Conservation (phyloP, 257 asterid species). For the Fraxinus excelsior region DNA sequence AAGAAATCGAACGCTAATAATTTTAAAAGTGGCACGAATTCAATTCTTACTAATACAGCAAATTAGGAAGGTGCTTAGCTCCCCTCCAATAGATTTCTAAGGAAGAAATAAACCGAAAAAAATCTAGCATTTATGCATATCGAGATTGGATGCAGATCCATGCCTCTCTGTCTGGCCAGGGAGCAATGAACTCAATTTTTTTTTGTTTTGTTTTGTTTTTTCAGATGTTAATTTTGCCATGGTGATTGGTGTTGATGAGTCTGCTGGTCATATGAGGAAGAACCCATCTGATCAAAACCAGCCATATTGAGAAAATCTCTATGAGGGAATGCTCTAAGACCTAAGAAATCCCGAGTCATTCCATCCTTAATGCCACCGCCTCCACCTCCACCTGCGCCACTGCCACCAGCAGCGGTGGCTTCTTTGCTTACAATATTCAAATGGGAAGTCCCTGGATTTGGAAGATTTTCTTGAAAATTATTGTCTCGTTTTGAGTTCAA, state of each 20-base stretch:
- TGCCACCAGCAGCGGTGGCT: neutral
- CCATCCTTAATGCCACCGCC: slow-evolving; percentile 37
- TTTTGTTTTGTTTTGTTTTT: neutral
- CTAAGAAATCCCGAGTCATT: slow-evolving; percentile 61
- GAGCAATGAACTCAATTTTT: neutral
- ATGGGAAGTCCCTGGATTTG: slow-evolving; percentile 5
- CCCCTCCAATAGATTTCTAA: neutral
- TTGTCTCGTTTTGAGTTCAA: slow-evolving; percentile 25
- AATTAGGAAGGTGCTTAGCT: neutral
- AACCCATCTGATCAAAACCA: slow-evolving; percentile 50
- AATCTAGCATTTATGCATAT: neutral
- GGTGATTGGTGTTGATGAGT: slow-evolving; percentile 38
- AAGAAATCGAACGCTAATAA: too few relatives aligned
- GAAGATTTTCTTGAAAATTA: slow-evolving; percentile 23
- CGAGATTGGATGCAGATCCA: neutral
- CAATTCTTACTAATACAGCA: neutral
- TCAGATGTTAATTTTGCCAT: slow-evolving; percentile 39
- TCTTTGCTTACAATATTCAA: neutral
- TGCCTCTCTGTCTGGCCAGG: neutral
- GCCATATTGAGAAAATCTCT: slow-evolving; percentile 48
- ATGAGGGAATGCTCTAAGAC: slow-evolving; percentile 51
- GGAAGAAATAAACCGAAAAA: neutral
- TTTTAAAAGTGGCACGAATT: neutral
- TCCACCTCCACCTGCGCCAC: slow-evolving; percentile 13
- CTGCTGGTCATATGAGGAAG: slow-evolving; percentile 35